These are phyloP conservation scores for Zymoseptoria ardabiliae DNA, from an alignment of 2,329 filamentous ascomycete species.

Conservation along the genomic window DNA sequence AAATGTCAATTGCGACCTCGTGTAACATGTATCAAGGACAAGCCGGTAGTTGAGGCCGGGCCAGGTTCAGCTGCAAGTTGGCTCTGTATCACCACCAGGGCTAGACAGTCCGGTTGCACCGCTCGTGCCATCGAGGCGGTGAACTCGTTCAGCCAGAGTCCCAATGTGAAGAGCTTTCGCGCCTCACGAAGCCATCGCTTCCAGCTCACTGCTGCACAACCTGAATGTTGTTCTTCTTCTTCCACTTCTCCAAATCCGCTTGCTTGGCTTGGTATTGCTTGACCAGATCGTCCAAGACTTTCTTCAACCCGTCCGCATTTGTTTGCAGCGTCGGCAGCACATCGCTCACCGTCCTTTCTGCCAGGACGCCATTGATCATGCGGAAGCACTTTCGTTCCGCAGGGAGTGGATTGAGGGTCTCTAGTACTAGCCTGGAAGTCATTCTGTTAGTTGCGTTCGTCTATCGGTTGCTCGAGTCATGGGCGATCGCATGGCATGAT, in stretches of 20 bases:
- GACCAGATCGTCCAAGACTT: constrained; percentile 86
- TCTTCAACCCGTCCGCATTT: constrained; percentile 87
- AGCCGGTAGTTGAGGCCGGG: not conserved
- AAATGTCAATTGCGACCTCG: not conserved
- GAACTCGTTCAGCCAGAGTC: not conserved
- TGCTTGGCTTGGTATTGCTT: constrained; percentile 97
- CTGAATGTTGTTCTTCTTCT: constrained; percentile 90
- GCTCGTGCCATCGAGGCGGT: not conserved
- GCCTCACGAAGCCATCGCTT: not conserved
- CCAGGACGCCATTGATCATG: constrained; percentile 94
- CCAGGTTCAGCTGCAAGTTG: not conserved
- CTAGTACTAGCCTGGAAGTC: constrained; percentile 70
- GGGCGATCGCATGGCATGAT: constrained; percentile 4
- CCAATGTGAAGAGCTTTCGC: not conserved
- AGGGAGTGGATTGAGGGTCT: constrained; percentile 77
- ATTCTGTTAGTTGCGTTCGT: not conserved
- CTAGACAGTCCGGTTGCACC: not conserved
- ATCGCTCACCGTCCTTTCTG: constrained; percentile 89
- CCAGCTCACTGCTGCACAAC: constrained; percentile 60
- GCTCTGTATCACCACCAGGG: not conserved
- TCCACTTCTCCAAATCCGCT: constrained; percentile 95
- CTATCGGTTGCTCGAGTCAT: constrained; percentile 5
- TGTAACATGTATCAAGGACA: not conserved
- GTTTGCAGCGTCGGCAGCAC: constrained; percentile 86
- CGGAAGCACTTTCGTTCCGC: constrained; percentile 93